phyloP scores from a whole-genome alignment of 176 grass and related monocot species.

The Carex myosuroides region DNA sequence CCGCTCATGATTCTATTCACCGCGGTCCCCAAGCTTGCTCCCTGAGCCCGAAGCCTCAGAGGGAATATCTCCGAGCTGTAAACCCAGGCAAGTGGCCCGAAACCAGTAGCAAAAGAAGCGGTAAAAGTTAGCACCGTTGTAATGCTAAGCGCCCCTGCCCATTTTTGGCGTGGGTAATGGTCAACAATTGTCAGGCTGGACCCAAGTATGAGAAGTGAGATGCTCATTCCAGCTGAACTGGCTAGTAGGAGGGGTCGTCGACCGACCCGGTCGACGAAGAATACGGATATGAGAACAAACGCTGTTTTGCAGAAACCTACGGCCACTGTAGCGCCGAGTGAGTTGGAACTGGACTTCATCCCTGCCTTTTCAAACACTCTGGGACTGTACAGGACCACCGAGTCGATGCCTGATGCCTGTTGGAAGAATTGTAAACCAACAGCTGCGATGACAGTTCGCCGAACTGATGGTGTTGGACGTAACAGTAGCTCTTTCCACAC shows the following conservation, averaged over 20 bases:
- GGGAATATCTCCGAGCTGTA: constrained; percentile 94
- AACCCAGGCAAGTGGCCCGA: constrained; percentile 74
- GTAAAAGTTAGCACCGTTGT: constrained; percentile 56
- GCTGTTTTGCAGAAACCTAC: constrained; percentile 79
- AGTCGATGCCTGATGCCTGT: constrained; percentile 84
- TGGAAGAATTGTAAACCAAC: constrained; percentile 87
- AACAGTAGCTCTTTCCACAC: constrained; percentile 78
- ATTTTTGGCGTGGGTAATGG: constrained; percentile 28
- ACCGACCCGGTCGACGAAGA: constrained; percentile 72
- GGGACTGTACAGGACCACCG: constrained; percentile 81
- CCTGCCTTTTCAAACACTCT: constrained; percentile 62
- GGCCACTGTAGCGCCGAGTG: constrained; percentile 55
- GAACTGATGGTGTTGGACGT: constrained; percentile 49
- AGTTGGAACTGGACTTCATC: constrained; percentile 41
- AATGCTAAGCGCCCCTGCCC: constrained; percentile 55
- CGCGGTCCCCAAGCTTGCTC: constrained; percentile 58
- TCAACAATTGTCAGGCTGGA: constrained; percentile 41
- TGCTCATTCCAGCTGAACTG: constrained; percentile 73
- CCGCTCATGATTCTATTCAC: constrained; percentile 77
- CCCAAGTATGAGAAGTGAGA: constrained; percentile 54
- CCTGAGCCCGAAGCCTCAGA: constrained; percentile 65
- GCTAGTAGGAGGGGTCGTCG: constrained; percentile 63
- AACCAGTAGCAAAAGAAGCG: constrained; percentile 61
- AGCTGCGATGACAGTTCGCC: constrained; percentile 52
- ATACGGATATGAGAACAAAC: constrained; percentile 61